These are phyloP conservation scores for Anthracocystis panici-leucophaei DNA, from an alignment of 1,284 basidiomycete genomes.

Conservation along the genomic window DNA sequence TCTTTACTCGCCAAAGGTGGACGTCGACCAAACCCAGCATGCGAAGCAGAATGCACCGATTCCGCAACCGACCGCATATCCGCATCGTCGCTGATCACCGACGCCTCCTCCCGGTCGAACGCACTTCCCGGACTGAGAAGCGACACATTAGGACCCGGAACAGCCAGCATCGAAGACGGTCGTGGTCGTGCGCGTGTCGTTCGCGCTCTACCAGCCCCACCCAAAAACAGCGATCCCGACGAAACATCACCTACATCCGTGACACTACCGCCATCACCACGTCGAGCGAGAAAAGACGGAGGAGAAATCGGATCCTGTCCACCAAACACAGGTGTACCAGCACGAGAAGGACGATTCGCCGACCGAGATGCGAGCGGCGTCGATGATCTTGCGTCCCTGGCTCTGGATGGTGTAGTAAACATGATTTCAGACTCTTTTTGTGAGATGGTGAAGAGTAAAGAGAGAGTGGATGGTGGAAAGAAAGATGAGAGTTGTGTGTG, in stretches of 20 bases:
- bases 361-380: constrained; percentile 36
- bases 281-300: constrained; percentile 24
- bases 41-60: constrained; percentile 21
- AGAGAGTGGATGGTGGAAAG: neutral
- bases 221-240: constrained; percentile 27
- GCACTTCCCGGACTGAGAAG: constrained; percentile 27
- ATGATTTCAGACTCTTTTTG: constrained; percentile 8
- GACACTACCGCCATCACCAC: constrained; percentile 6
- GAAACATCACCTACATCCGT: constrained; percentile 25
- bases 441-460: neutral
- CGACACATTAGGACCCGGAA: constrained; percentile 25
- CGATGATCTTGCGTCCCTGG: constrained; percentile 33
- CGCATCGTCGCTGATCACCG: constrained; percentile 35
- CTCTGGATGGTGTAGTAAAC: constrained; percentile 48
- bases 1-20: constrained; percentile 11
- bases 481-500: constrained; percentile 7
- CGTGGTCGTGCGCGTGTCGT: constrained; percentile 32
- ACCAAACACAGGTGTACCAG: constrained; percentile 43
- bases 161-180: constrained; percentile 43
- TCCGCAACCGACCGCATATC: constrained; percentile 42
- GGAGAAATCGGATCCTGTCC: constrained; percentile 33
- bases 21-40: constrained; percentile 10
- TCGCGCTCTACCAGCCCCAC: constrained; percentile 3
- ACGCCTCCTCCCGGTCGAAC: constrained; percentile 29
- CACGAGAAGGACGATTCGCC: constrained; percentile 25